Base-by-base conservation (phyloP, 2,329 filamentous ascomycete species). In the Dendrostoma leiphaemia region DNA sequence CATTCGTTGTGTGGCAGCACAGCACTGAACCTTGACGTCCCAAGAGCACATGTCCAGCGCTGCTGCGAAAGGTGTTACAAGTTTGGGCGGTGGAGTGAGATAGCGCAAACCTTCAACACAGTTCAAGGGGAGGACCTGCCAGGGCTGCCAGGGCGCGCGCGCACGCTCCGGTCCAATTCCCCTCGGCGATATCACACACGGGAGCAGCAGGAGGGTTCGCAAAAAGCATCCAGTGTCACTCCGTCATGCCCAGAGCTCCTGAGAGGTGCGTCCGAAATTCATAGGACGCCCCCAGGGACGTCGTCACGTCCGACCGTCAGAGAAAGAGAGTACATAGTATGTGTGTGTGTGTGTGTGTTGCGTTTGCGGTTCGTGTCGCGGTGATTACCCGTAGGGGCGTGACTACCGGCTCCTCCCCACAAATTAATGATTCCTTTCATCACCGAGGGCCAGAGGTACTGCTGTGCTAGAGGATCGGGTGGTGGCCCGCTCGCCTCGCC, bases 11-110 rank as follows among this genome's bases (percentile, higher is more conserved):
- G n/a, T n/a, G n/a, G n/a, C n/a, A 15, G 21, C 35, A 48, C 46
- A 26, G 9, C 46, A 51, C 48, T 35, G 31, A 38, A 43, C 45
- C 50, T 50, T 47, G 43, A 21, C 41, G 24, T 21, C 45, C 28
- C 26, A 34, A 40, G 28, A 31, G 50, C 45, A 23, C 40, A 35
- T 37, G 34, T 45, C 32, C 31, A 47, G 32, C 51, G 34, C 19
- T 53, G 45, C 32, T 46, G 54, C 45, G 46, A 47, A 26, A 34
- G 46, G 28, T 45, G 53, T 56, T 44, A 29, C 53, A 52, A 26
- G 31, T 53, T 37, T 46, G 29, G 21, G 48, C 12, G 29, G 32
- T 43, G 40, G 21, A 45, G 38, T 13, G 21, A 37, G 46, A 53
- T 46, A 44, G 43, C 41, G 37, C 31, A 34, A 34, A 34, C 28